A percentile compares a stretch with the other conserved stretches of the same genome.
phyloP scores from a whole-genome alignment of 768 basidiomycete genomes.

The Serendipita sp. region DNA sequence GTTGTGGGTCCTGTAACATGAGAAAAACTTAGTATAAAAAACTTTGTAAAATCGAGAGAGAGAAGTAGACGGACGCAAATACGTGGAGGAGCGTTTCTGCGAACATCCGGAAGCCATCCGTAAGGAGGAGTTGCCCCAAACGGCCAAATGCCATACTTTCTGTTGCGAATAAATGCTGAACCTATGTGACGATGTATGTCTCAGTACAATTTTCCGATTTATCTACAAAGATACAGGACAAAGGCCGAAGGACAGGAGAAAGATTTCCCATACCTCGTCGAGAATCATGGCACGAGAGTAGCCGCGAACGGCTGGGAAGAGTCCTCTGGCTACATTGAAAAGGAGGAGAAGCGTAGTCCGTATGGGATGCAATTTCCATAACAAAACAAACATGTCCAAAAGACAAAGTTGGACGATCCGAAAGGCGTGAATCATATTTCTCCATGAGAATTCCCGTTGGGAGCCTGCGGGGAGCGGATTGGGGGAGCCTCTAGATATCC shows the following conservation, averaged over 20 bases:
- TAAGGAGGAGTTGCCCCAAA: conserved; percentile 38
- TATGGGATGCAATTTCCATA: conserved; percentile 46
- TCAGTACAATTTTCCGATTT: neutral
- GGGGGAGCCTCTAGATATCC: conserved; percentile 4
- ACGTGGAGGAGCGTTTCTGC: conserved; percentile 52
- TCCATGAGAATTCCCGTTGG: conserved; percentile 42
- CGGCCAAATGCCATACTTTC: conserved; percentile 57
- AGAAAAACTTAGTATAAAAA: neutral
- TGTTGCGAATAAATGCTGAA: conserved; percentile 53
- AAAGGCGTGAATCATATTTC: conserved; percentile 42
- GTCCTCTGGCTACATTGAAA: conserved; percentile 53
- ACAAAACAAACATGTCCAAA: conserved; percentile 33
- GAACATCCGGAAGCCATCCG: conserved; percentile 48
- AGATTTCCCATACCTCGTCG: conserved; percentile 44
- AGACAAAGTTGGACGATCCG: conserved; percentile 38
- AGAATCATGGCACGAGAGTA: conserved; percentile 78
- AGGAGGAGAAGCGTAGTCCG: conserved; percentile 53
- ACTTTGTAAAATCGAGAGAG: neutral
- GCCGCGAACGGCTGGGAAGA: conserved; percentile 67
- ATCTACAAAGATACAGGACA: neutral
- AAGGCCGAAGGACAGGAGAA: neutral
- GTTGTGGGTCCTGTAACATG: conserved; percentile 38
- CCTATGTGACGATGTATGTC: conserved; percentile 22
- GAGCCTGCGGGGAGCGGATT: conserved; percentile 44
- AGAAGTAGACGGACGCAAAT: conserved; percentile 45